Evolutionary conservation across 257 asterid species (phyloP), one percentile per base, ranked within the genome.

Genomic region (Rehmannia glutinosa): DNA sequence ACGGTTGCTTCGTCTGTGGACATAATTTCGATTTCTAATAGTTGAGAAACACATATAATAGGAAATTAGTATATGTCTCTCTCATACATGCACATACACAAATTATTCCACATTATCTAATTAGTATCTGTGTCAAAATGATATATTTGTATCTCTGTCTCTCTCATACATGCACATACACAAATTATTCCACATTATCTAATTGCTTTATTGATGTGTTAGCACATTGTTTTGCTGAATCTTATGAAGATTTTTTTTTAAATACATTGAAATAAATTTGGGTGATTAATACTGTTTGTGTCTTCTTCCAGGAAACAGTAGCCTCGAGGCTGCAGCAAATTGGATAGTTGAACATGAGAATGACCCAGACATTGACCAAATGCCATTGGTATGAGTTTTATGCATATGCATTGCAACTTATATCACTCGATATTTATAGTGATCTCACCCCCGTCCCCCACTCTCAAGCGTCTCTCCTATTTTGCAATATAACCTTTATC

Each of bases 321-420:
- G 80, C 73, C 79, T 82, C 39, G 97, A 94, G 84, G 92, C 92
- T 64, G 96, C 97, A 23, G 95, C 74, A 71, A 88, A 84, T 81
- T 94, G 99, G 99, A 78, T 82, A 24, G 95, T 88, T 64, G 96
- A 94, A 69, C 96, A 94, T 77, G 97, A 91, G 77, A 87, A 84
- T 74, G 96, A 94, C 73, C 75, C 90, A 12, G 92, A 93, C 68
- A 84, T 94, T 66, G 97, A 94, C 61, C 85, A 83, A 75, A 78
- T 87, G 87, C 97, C 89, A 60, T 45, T 83, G 96, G 99, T 87
- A 90, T 20, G 84, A 69, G 21, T 68, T 45, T 20, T 43, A 8
- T 64, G 30, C 65, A 6, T 20, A 11, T 19, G 62, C 35, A 9
- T 55, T 59, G 23, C 32, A 46, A 28, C 33, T 35, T n/a, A 66